Evolutionary conservation across 2,329 filamentous ascomycete genomes (phyloP).

Genomic region (Botrytis paeoniae): DNA sequence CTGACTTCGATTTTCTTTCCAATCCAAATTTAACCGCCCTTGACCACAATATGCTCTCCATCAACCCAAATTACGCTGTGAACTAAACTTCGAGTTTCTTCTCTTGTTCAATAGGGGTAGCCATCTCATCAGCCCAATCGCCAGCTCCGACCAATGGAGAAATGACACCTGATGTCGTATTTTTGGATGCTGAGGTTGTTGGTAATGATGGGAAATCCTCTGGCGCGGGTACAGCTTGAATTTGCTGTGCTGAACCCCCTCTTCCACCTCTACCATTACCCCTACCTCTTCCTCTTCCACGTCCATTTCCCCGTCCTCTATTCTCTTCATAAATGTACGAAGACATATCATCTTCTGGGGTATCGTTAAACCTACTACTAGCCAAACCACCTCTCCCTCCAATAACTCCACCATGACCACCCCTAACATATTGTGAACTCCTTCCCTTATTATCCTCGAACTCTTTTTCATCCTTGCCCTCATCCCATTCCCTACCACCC

Average conservation of each 20-base stretch:
- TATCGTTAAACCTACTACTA: conserved; percentile 22
- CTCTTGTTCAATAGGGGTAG: conserved; percentile 32
- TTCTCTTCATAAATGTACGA: conserved; percentile 14
- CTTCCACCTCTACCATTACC: conserved; percentile 22
- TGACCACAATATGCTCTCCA: neutral
- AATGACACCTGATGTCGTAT: conserved; percentile 21
- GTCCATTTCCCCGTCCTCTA: conserved; percentile 28
- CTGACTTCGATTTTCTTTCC: neutral
- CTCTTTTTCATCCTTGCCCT: conserved; percentile 36
- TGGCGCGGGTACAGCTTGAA: conserved; percentile 21
- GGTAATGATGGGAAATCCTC: conserved; percentile 35
- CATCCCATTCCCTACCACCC: conserved; percentile 38
- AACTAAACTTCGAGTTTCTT: conserved; percentile 16
- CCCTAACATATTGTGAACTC: conserved; percentile 34
- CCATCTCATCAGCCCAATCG: conserved; percentile 37
- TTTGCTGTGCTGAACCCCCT: conserved; percentile 23
- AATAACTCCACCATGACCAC: conserved; percentile 32
- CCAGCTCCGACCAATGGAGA: conserved; percentile 21
- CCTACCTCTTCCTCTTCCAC: conserved; percentile 11
- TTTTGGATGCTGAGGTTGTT: neutral
- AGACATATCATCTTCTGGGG: conserved; percentile 19
- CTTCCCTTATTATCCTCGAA: conserved; percentile 35
- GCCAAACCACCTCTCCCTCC: conserved; percentile 24
- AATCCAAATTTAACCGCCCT: neutral
- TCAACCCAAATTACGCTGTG: neutral